Evolutionary conservation across 2,329 filamentous ascomycete genomes (phyloP).

Genomic region (Daldinia sp.): DNA sequence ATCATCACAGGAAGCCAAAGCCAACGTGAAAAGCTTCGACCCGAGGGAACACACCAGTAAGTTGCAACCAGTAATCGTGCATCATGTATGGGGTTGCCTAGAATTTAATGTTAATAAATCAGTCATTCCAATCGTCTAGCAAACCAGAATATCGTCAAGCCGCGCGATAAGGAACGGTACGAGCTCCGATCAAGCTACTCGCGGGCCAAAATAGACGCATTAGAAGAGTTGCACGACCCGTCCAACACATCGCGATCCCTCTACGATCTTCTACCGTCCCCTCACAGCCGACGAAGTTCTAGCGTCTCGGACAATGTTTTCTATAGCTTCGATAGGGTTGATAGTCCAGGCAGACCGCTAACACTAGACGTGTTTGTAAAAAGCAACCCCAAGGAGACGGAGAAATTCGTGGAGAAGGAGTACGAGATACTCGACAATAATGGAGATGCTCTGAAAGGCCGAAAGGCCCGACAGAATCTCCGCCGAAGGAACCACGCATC

Average conservation of each 20-base stretch:
- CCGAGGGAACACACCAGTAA: conserved; percentile 53
- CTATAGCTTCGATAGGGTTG: conserved; percentile 59
- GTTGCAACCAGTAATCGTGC: conserved; percentile 33
- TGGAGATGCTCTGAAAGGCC: conserved; percentile 59
- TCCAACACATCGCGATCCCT: conserved; percentile 53
- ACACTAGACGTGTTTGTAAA: conserved; percentile 57
- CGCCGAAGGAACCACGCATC: conserved; percentile 50
- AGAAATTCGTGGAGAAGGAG: conserved; percentile 61
- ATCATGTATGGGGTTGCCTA: background rate
- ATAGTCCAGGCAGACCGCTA: conserved; percentile 56
- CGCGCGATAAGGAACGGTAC: conserved; percentile 40
- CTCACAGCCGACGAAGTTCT: conserved; percentile 41
- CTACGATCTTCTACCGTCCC: conserved; percentile 51
- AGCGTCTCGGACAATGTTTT: conserved; percentile 54
- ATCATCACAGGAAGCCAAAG: conserved; percentile 46
- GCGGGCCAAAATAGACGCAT: conserved; percentile 52
- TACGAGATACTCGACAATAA: conserved; percentile 62
- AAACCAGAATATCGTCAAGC: conserved; percentile 56
- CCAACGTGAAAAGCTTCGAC: conserved; percentile 54
- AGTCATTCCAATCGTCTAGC: conserved; percentile 33
- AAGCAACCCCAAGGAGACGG: conserved; percentile 55
- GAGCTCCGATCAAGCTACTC: conserved; percentile 49
- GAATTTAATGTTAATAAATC: conserved; percentile 24
- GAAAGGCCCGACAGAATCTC: conserved; percentile 58
- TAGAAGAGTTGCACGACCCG: conserved; percentile 54